These are phyloP conservation scores for Leishmania tropica DNA, from an alignment of 208 protist species.

Conservation along the genomic window DNA sequence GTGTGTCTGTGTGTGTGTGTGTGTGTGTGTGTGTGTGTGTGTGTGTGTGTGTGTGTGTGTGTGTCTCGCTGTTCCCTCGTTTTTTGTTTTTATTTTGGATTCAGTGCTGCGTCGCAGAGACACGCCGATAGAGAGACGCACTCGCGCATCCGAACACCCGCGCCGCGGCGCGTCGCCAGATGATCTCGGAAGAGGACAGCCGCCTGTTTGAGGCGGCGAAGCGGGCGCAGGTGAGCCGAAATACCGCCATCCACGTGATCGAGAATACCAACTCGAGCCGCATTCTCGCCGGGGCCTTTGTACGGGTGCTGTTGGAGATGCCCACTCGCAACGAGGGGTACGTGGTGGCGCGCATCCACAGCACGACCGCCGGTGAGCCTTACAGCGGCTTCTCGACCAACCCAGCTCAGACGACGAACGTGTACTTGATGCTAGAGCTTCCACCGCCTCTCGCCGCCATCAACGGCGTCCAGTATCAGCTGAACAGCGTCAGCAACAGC, in stretches of 20 bases:
- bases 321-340: slow-evolving; percentile 62
- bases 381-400: slow-evolving; percentile 79
- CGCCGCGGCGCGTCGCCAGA: slow-evolving; percentile 8
- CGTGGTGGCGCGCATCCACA: slow-evolving; percentile 58
- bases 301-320: slow-evolving; percentile 80
- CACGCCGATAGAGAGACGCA: not conserved
- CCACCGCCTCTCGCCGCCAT: slow-evolving; percentile 50
- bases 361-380: slow-evolving; percentile 45
- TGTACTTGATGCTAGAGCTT: slow-evolving; percentile 62
- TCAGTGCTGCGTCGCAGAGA: not conserved
- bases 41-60: not conserved
- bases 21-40: not conserved
- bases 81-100: too few species aligned
- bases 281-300: slow-evolving; percentile 56
- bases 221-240: slow-evolving; percentile 71
- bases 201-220: slow-evolving; percentile 62
- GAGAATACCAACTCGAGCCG: slow-evolving; percentile 24
- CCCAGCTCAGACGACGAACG: slow-evolving; percentile 40
- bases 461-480: slow-evolving; percentile 78
- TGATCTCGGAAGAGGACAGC: slow-evolving; percentile 48
- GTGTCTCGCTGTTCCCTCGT: not conserved
- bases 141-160: not conserved
- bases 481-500: slow-evolving; percentile 89
- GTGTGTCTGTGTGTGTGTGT: not conserved
- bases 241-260: slow-evolving; percentile 68